phyloP scores from a whole-genome alignment of 257 asterid genomes.

The Solanum appendiculatum region DNA sequence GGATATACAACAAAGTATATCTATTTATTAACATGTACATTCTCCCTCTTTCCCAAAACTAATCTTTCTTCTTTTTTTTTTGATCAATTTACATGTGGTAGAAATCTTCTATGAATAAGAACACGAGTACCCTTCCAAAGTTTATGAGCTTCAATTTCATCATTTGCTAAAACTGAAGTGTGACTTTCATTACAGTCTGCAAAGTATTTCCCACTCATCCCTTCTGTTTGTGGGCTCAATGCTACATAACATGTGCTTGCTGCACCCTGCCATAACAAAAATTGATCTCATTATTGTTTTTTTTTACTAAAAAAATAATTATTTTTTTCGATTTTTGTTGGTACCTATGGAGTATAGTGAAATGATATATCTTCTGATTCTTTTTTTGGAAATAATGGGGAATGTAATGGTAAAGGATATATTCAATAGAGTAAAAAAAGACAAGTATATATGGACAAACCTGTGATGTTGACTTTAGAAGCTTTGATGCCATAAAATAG shows the following conservation, averaged over 20 bases:
- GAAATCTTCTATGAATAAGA: constrained; percentile 43
- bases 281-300: background rate
- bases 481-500: constrained; percentile 80
- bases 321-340: too few relatives aligned
- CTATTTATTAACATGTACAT: constrained; percentile 40
- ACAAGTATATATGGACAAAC: constrained; percentile 38
- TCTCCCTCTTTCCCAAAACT: background rate
- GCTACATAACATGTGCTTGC: constrained; percentile 86
- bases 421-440: background rate
- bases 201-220: constrained; percentile 65
- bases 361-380: background rate
- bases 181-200: constrained; percentile 81
- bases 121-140: constrained; percentile 65
- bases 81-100: constrained; percentile 15
- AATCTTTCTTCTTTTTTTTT: background rate
- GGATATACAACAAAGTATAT: constrained; percentile 13
- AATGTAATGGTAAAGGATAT: background rate
- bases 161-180: constrained; percentile 57
- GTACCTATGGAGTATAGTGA: background rate
- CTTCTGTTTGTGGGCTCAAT: constrained; percentile 40
- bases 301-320: background rate
- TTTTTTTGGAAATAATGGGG: background rate
- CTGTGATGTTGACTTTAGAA: constrained; percentile 92
- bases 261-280: constrained; percentile 50
- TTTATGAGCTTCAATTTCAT: constrained; percentile 36